A percentile compares a stretch with the other conserved stretches of the same genome.
Conservation (phyloP, 2,329 filamentous ascomycete genomes). For the Escovopsis sp. region DNA sequence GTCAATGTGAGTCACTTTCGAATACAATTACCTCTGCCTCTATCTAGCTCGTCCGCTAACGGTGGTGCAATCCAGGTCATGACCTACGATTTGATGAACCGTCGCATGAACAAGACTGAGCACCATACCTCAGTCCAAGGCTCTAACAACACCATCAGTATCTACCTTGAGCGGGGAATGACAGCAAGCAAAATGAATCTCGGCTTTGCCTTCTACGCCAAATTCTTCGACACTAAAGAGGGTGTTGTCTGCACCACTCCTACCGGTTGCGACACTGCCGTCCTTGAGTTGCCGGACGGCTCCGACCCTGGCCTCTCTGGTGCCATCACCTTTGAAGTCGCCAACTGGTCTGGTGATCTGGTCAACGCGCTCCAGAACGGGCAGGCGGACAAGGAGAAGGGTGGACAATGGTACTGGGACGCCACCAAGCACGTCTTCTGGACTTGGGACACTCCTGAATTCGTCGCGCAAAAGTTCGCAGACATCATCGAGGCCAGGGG, state of each 20-base stretch:
- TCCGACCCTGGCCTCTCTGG: slow-evolving; percentile 38
- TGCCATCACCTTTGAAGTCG: slow-evolving; percentile 24
- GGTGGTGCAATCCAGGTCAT: slow-evolving; percentile 31
- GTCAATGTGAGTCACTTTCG: slow-evolving; percentile 32
- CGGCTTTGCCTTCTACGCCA: slow-evolving; percentile 55
- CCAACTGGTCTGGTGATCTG: slow-evolving; percentile 22
- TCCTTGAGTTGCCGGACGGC: slow-evolving; percentile 45
- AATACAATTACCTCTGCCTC: no score
- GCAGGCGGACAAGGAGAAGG: slow-evolving; percentile 29
- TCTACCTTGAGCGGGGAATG: slow-evolving; percentile 44
- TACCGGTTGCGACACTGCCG: slow-evolving; percentile 42
- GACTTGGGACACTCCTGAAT: slow-evolving; percentile 39
- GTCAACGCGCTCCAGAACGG: slow-evolving; percentile 25
- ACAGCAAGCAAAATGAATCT: slow-evolving; percentile 43
- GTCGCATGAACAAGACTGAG: slow-evolving; percentile 48
- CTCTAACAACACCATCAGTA: slow-evolving; percentile 39
- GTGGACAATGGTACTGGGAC: slow-evolving; percentile 43
- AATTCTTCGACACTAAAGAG: slow-evolving; percentile 46
- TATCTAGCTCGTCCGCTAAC: not conserved
- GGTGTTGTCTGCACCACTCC: slow-evolving; percentile 29
- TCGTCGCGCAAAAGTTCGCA: slow-evolving; percentile 32
- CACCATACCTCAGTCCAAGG: slow-evolving; percentile 47
- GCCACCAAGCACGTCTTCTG: slow-evolving; percentile 30
- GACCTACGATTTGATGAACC: slow-evolving; percentile 61
- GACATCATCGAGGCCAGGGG: slow-evolving; percentile 25